Base-by-base conservation (phyloP, 257 asterid genomes). In the Fraxinus cuspidata region DNA sequence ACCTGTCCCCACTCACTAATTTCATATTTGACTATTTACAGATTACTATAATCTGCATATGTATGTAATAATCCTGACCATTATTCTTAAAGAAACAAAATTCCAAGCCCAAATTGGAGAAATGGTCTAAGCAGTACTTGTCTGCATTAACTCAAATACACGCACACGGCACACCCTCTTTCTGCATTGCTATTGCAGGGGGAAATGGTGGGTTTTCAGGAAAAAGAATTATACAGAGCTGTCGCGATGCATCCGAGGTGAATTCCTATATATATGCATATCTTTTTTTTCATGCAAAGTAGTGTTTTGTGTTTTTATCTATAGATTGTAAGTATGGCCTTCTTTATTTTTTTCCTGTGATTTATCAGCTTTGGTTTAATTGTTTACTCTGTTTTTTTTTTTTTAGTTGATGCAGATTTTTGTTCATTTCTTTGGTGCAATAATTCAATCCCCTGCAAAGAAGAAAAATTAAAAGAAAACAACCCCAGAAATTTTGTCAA, bases 261-360 rank as follows among this genome's bases (percentile, higher is more conserved):
- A 58, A 58, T 58, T 58, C 28, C 66, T 58, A 8, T 7, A 21
- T 21, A 58, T 21, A 58, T 58, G 23, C 10, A n/a, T 56, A n/a
- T 56, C 13, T 6, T 21, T n/a, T n/a, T 21, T 58, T 58, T 58
- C 65, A 56, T 56, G 66, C 66, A 21, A 58, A 58, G 66, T 21
- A 58, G 29, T n/a, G 28, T 58, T 58, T 58, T 58, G 15, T 58
- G 28, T 72, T 73, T 18, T 18, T 80, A 18, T 38, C 11, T 74
- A 79, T 51, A 25, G 29, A 74, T 78, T 85, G 88, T 82, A 80
- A 80, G 84, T 71, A 68, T 73, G 21, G 13, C 28, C 51, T 75
- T 70, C 16, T 13, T 42, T 44, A 21, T 21, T 58, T 58, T 56
- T 56, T 7, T 7, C 0, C 29, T 7, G 15, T 58, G 23, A 8